Base-by-base conservation (phyloP, 106 monocot genomes). In the Platanthera zijinensis region DNA sequence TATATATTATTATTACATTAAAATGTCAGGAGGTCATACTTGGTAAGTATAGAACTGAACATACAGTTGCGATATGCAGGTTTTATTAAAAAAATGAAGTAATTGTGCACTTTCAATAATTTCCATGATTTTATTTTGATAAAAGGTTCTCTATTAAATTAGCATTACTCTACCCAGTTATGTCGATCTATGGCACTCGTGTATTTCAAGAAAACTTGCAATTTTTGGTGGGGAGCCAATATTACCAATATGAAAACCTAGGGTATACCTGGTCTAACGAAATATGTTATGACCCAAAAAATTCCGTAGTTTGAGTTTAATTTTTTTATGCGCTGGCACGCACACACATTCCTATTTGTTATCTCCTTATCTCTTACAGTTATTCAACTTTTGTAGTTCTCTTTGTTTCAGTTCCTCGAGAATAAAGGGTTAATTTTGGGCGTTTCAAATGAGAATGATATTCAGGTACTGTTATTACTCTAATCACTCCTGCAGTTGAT, bases 391-490 rank as follows among this genome's bases (percentile, higher is more conserved):
- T 39, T 39, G 39, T 39, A 39, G 39, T 39, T 39, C 39, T 39
- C 39, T 39, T 39, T 81, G 17, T 83, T 93, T 76, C 94, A 99
- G 97, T 99, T 99, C 82, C 54, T 99, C 71, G 81, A 84, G 28
- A 99, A 99, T 76, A 87, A 87, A 89, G 97, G 97, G 71, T 84
- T 94, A 32, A 82, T 99, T 79, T 64, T 99, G 19, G 85, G 89
- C 53, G 75, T 99, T 51, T 86, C 89, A 49, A 99, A 92, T 84
- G 94, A 94, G 62, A 94, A 99, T 89, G 94, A 99, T 25, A 85
- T 99, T 80, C 94, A 99, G 94, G 97, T 99, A 82, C 61, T 62
- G 69, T 50, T 49, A 56, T 32, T 73, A 66, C 32, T 69, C 10
- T 2, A 67, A 8, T 49, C 51, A 3, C 49, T 69, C 10, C 18